A percentile compares a stretch with the other conserved stretches of the same genome.
These are phyloP conservation scores for Sonneratia alba DNA, from an alignment of 345 rosid genomes.

Conservation along the genomic window DNA sequence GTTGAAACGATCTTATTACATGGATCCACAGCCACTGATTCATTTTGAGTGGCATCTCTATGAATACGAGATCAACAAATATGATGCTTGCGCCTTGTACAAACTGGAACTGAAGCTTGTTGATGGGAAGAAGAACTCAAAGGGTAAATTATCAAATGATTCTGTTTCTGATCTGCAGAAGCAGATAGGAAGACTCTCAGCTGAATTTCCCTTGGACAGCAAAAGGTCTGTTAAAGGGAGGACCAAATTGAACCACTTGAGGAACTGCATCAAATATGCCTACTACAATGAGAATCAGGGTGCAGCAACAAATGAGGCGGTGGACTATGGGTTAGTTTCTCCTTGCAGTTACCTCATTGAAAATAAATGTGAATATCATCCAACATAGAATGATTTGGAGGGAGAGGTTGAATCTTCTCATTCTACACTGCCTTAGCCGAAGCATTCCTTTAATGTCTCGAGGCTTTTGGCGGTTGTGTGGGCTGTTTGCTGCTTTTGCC, in stretches of 20 bases:
- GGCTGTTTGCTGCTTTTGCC: conserved; percentile 10
- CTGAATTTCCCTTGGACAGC: conserved; percentile 73
- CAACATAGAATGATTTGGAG: conserved; percentile 17
- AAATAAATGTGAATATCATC: conserved; percentile 49
- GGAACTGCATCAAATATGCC: conserved; percentile 24
- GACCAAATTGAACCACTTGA: conserved; percentile 35
- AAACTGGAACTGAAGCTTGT: conserved; percentile 90
- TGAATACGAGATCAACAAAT: conserved; percentile 90
- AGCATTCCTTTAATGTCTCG: conserved; percentile 1
- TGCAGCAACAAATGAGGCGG: conserved; percentile 37
- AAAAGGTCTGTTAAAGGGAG: conserved; percentile 65
- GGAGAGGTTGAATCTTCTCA: conserved; percentile 9
- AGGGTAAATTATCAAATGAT: conserved; percentile 59
- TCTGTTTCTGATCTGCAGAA: conserved; percentile 86
- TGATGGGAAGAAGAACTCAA: conserved; percentile 78
- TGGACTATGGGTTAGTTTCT: conserved; percentile 44
- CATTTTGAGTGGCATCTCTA: conserved; percentile 97
- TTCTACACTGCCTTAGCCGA: conserved; percentile 10
- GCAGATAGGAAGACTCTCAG: conserved; percentile 88
- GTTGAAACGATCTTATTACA: conserved; percentile 91
- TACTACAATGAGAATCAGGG: conserved; percentile 33
- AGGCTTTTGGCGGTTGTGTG: not conserved
- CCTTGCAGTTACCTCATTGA: conserved; percentile 61
- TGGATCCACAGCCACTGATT: conserved; percentile 96
- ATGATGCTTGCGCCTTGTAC: conserved; percentile 88